Evolutionary conservation across 306 rosid genomes (phyloP).

Genomic region (Malus orientalis): DNA sequence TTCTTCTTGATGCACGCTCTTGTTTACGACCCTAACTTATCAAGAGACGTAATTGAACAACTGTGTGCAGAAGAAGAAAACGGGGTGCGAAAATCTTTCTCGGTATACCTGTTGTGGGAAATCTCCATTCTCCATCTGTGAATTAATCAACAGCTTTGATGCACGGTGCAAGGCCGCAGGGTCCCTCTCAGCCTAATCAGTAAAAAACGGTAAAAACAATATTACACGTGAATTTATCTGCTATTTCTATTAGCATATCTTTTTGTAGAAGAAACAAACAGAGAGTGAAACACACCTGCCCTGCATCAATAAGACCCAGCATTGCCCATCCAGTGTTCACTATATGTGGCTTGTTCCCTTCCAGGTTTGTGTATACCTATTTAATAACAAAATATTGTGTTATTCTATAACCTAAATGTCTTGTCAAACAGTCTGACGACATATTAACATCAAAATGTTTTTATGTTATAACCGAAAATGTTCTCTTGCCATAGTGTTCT

Average conservation of each 20-base stretch:
- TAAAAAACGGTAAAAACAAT: neutral
- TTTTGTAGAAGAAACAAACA: neutral
- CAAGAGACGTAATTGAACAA: too few species aligned
- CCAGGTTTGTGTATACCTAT: conserved; percentile 60
- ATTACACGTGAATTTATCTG: neutral
- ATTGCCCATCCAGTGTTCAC: conserved; percentile 73
- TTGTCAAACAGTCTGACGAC: neutral
- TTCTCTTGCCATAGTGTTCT: neutral
- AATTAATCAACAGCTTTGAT: conserved; percentile 45
- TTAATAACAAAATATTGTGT: neutral
- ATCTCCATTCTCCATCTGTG: conserved; percentile 57
- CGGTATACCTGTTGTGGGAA: conserved; percentile 62
- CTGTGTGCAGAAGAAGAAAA: too few species aligned
- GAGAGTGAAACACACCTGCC: conserved; percentile 27
- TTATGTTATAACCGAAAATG: neutral
- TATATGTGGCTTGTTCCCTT: conserved; percentile 43
- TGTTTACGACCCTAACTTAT: too few species aligned
- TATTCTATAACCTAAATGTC: neutral
- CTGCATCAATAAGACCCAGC: conserved; percentile 63
- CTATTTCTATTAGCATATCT: neutral
- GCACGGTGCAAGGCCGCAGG: conserved; percentile 52
- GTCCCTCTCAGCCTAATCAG: conserved; percentile 42
- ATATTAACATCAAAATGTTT: neutral
- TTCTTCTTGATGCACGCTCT: too few species aligned
- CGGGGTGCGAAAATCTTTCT: too few species aligned